Evolutionary conservation across 352 stramenopile genomes (phyloP).

Genomic region (Phytopythium vexans): DNA sequence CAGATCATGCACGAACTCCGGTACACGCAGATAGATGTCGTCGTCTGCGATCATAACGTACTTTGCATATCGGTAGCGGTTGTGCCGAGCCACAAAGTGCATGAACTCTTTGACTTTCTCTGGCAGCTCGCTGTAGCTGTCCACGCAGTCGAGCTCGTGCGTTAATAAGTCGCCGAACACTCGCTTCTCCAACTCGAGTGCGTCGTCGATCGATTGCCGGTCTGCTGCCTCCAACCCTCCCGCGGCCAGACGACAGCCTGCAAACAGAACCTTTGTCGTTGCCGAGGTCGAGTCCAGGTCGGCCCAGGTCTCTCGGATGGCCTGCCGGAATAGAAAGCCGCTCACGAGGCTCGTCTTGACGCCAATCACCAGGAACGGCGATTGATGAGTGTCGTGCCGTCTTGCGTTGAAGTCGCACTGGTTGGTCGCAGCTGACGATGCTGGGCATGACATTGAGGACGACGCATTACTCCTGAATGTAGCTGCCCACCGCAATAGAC

Average conservation of each 20-base stretch:
- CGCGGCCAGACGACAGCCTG: constrained; percentile 15
- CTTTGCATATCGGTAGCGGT: constrained; percentile 12
- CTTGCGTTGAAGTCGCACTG: no score
- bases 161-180: constrained; percentile 44
- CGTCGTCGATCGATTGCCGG: not conserved
- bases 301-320: constrained; percentile 33
- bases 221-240: not conserved
- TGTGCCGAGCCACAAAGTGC: constrained; percentile 17
- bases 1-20: constrained; percentile 12
- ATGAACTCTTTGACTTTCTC: constrained; percentile 64
- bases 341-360: constrained; percentile 31
- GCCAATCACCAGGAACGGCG: constrained; percentile 21
- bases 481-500: no score
- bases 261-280: constrained; percentile 23
- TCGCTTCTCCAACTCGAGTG: constrained; percentile 30
- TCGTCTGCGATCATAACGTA: constrained; percentile 61
- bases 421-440: no score
- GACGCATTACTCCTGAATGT: no score
- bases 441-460: no score
- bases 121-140: constrained; percentile 45
- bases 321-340: constrained; percentile 15
- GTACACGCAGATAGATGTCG: constrained; percentile 46
- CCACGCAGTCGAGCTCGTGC: constrained; percentile 39
- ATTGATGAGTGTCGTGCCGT: not conserved
- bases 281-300: constrained; percentile 7